Percentiles rank a stretch among this genome's conserved stretches.
phyloP scores from a whole-genome alignment of 108 stramenopile genomes.

The Skeletonema grethae region DNA sequence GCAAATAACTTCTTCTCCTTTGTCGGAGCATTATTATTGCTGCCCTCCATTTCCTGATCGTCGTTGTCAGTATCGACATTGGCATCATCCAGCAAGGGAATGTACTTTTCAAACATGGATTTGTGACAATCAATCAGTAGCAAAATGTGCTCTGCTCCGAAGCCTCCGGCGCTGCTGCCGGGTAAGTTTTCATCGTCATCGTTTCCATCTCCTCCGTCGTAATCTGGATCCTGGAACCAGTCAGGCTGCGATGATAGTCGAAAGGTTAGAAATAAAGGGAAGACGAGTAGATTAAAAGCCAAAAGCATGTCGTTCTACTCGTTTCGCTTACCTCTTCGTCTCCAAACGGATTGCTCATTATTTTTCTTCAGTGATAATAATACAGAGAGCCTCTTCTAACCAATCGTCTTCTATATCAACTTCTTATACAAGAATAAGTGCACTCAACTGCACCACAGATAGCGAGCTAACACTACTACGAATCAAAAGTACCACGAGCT shows the following conservation, averaged over 20 bases:
- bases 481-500: too few species aligned
- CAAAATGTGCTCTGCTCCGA: constrained; percentile 65
- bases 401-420: too few species aligned
- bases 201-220: constrained; percentile 13
- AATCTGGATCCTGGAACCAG: constrained; percentile 31
- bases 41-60: constrained; percentile 9
- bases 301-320: too few species aligned
- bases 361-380: not conserved
- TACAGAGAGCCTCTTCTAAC: not conserved
- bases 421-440: too few species aligned
- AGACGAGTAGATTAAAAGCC: too few species aligned
- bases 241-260: constrained; percentile 29
- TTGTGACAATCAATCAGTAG: constrained; percentile 65
- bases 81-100: constrained; percentile 9
- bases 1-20: constrained; percentile 16
- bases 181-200: constrained; percentile 17
- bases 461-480: too few species aligned
- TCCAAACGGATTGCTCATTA: constrained; percentile 3
- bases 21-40: constrained; percentile 5
- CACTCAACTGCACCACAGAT: too few species aligned
- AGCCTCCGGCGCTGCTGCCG: constrained; percentile 11
- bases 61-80: constrained; percentile 20
- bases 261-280: not conserved
- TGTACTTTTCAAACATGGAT: constrained; percentile 59
- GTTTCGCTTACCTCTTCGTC: not conserved